phyloP scores from a whole-genome alignment of 371 early-diverging fungal species.

The Mortierella sp. region DNA sequence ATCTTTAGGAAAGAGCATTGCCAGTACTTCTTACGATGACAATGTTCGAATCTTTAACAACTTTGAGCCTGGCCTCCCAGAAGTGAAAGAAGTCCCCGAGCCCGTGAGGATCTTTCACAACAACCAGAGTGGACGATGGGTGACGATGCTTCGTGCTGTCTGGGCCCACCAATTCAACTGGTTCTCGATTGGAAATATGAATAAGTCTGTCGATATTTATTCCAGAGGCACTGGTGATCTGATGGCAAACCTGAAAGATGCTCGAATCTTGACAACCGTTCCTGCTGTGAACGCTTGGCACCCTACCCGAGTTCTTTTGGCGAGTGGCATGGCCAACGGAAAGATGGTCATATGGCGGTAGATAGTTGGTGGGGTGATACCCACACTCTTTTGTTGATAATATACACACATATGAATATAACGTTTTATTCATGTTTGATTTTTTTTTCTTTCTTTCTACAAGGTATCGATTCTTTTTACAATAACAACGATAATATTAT shows the following conservation, averaged over 20 bases:
- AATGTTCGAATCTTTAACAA: slow-evolving; percentile 65
- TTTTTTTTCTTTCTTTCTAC: too few species aligned
- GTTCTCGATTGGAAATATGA: slow-evolving; percentile 80
- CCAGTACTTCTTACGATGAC: slow-evolving; percentile 62
- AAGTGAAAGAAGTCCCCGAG: slow-evolving; percentile 53
- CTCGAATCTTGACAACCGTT: slow-evolving; percentile 70
- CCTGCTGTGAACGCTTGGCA: slow-evolving; percentile 79
- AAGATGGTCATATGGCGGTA: slow-evolving; percentile 62
- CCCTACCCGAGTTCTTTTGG: slow-evolving; percentile 62
- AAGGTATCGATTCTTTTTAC: background rate
- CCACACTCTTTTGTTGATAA: background rate
- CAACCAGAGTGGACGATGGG: slow-evolving; percentile 82
- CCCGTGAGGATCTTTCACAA: slow-evolving; percentile 69
- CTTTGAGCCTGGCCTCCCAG: slow-evolving; percentile 46
- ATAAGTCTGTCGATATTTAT: slow-evolving; percentile 70
- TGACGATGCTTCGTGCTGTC: slow-evolving; percentile 78
- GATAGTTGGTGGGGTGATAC: background rate
- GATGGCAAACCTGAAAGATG: slow-evolving; percentile 65
- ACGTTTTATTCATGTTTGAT: too few species aligned
- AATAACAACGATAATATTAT: too few species aligned
- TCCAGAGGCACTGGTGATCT: slow-evolving; percentile 69
- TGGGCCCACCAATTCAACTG: slow-evolving; percentile 73
- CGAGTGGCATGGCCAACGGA: slow-evolving; percentile 65
- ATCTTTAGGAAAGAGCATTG: slow-evolving; percentile 42
- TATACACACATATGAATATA: background rate